These are phyloP conservation scores for Aspergillus sp. DNA, from an alignment of 2,329 filamentous ascomycete species.

Conservation along the genomic window DNA sequence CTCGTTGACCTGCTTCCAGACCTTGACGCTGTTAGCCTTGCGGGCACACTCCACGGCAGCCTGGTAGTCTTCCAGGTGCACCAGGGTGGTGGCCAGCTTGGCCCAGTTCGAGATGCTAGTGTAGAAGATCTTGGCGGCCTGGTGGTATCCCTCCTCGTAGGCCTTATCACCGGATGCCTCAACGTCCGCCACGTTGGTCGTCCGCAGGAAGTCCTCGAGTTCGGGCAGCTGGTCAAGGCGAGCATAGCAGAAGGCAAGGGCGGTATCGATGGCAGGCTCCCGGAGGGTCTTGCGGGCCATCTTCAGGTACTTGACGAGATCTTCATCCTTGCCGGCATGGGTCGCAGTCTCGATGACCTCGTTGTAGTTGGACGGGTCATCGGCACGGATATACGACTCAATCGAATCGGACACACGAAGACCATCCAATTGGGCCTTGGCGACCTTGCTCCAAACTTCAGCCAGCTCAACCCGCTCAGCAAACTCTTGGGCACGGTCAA, in stretches of 20 bases:
- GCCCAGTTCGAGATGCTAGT: slow-evolving; percentile 99
- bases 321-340: slow-evolving; percentile 94
- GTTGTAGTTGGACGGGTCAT: slow-evolving; percentile 85
- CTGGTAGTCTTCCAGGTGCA: slow-evolving; percentile 97
- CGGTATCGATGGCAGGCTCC: slow-evolving; percentile 90
- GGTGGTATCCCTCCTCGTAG: slow-evolving; percentile 87
- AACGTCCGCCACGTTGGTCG: slow-evolving; percentile 90
- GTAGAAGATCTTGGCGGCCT: slow-evolving; percentile 98
- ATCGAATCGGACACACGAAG: slow-evolving; percentile 89
- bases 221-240: slow-evolving; percentile 87
- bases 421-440: slow-evolving; percentile 95
- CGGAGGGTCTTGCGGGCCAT: slow-evolving; percentile 98
- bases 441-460: slow-evolving; percentile 97
- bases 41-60: slow-evolving; percentile 95
- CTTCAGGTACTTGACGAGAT: slow-evolving; percentile 90
- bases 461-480: slow-evolving; percentile 91
- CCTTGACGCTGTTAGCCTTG: slow-evolving; percentile 98
- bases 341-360: slow-evolving; percentile 97
- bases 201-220: slow-evolving; percentile 91
- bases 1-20: slow-evolving; percentile 98
- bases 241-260: slow-evolving; percentile 88
- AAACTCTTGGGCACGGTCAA: slow-evolving; percentile 93
- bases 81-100: slow-evolving; percentile 93
- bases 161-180: slow-evolving; percentile 98
- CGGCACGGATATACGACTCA: slow-evolving; percentile 94